Evolutionary conservation across 768 basidiomycete genomes (phyloP).

Genomic region (Boletellus ananas): DNA sequence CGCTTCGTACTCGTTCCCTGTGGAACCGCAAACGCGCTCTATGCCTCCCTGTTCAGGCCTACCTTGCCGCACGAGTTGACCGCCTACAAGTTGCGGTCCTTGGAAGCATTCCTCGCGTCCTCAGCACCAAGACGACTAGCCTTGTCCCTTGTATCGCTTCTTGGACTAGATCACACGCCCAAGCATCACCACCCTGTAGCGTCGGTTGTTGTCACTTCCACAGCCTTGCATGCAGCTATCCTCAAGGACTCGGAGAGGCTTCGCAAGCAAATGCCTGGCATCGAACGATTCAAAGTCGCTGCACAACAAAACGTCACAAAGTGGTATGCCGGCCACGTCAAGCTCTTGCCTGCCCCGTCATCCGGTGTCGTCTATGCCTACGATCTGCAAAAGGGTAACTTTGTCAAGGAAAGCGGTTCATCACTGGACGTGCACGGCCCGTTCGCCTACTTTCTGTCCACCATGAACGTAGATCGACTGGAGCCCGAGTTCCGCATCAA

Average conservation of each 20-base stretch:
- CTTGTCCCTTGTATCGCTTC: constrained; percentile 50
- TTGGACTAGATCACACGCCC: constrained; percentile 15
- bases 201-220: constrained; percentile 85
- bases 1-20: constrained; percentile 59
- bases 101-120: constrained; percentile 47
- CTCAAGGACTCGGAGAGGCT: constrained; percentile 78
- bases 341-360: constrained; percentile 46
- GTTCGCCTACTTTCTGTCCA: constrained; percentile 82
- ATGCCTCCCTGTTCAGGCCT: constrained; percentile 69
- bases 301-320: constrained; percentile 68
- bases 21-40: constrained; percentile 94
- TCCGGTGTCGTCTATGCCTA: constrained; percentile 53
- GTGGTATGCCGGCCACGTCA: constrained; percentile 64
- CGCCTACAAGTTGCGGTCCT: constrained; percentile 50
- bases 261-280: constrained; percentile 62
- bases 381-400: constrained; percentile 46
- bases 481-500: constrained; percentile 79
- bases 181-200: constrained; percentile 29
- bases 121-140: constrained; percentile 42
- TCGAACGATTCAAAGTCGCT: constrained; percentile 86
- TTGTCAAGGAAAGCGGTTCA: constrained; percentile 39
- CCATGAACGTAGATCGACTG: constrained; percentile 79
- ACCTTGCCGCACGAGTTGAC: constrained; percentile 20
- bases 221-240: constrained; percentile 80
- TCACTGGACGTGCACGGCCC: constrained; percentile 63